phyloP scores from a whole-genome alignment of 129 eudicot genomes.

The Ambrosia trifida region DNA sequence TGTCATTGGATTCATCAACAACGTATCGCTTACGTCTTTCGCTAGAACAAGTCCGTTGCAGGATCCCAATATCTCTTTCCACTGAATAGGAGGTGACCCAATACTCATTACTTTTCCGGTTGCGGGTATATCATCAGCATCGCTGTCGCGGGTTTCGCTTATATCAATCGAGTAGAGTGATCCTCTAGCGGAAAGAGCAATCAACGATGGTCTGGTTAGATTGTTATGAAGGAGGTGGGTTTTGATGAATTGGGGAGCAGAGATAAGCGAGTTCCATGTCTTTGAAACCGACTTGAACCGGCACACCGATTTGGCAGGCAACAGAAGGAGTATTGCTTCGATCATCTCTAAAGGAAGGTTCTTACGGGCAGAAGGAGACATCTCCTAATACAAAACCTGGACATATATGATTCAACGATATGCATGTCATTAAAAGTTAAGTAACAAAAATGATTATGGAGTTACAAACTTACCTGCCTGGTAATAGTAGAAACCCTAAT shows the following conservation, averaged over 20 bases:
- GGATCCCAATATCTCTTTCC: slow-evolving; percentile 39
- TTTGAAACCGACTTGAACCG: slow-evolving; percentile 55
- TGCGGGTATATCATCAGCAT: neutral
- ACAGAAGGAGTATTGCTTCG: slow-evolving; percentile 35
- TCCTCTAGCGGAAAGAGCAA: slow-evolving; percentile 16
- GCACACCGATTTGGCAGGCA: slow-evolving; percentile 46
- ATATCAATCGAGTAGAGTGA: slow-evolving; percentile 19
- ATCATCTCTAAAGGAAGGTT: slow-evolving; percentile 44
- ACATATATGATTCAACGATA: no score
- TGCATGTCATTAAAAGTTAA: no score
- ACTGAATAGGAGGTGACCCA: neutral
- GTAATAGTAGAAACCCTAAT: no score
- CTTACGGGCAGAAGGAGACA: slow-evolving; percentile 6
- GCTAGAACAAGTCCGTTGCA: slow-evolving; percentile 54
- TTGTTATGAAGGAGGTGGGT: slow-evolving; percentile 28
- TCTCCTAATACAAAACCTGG: neutral
- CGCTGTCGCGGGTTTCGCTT: neutral
- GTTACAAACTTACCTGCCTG: no score
- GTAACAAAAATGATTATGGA: no score
- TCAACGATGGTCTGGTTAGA: slow-evolving; percentile 1
- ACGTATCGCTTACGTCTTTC: neutral
- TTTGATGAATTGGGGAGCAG: slow-evolving; percentile 45
- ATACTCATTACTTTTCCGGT: slow-evolving; percentile 25
- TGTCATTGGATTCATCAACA: slow-evolving; percentile 47
- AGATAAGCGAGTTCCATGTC: slow-evolving; percentile 40